Evolutionary conservation across 2,329 filamentous ascomycete genomes (phyloP), one percentile per base, ranked within the genome.

Genomic region (Calonectria montana): DNA sequence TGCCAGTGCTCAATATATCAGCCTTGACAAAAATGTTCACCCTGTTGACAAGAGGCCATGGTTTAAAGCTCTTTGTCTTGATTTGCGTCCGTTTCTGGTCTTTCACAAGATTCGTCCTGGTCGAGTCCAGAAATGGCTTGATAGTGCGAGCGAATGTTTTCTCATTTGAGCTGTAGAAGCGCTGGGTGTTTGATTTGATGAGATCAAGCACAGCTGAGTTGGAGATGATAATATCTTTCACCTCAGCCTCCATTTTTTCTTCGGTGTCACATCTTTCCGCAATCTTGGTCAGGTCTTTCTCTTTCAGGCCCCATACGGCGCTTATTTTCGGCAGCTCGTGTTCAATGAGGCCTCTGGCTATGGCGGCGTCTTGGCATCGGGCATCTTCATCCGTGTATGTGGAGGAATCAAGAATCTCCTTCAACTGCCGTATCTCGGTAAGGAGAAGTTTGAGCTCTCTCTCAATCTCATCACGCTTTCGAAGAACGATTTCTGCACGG

Each of bases 21-120:
- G 87, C 82, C 63, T 85, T 87, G 12, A 84, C 81, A 63, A 84
- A 89, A 2, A 90, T 81, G 2, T 80, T 77, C 3, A 86, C 84
- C 1, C 77, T 57, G 0, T 80, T 71, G 1, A 86, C 80, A 1
- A 86, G 72, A 0, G 84, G 84, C 84, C 84, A 86, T 0, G 76
- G 74, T 0, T 78, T 73, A 41, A 82, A 80, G 3, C 82, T 6
- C 0, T 10, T 45, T 0, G 18, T 2, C 0, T 47, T 39, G 0
- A 65, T 67, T 16, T 74, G 48, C 0, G 27, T 23, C 21, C 16
- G 9, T 4, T 23, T 23, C 12, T 39, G 53, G 18, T 39, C 53
- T 9, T 59, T 59, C 21, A 13, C n/a, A 9, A 39, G 31, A 4
- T 59, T 59, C 0, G 29, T 68, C 0, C 12, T 2, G 0, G 76